Evolutionary conservation across 1,284 basidiomycete genomes (phyloP).

Genomic region (Cutaneotrichosporon spelunceum): DNA sequence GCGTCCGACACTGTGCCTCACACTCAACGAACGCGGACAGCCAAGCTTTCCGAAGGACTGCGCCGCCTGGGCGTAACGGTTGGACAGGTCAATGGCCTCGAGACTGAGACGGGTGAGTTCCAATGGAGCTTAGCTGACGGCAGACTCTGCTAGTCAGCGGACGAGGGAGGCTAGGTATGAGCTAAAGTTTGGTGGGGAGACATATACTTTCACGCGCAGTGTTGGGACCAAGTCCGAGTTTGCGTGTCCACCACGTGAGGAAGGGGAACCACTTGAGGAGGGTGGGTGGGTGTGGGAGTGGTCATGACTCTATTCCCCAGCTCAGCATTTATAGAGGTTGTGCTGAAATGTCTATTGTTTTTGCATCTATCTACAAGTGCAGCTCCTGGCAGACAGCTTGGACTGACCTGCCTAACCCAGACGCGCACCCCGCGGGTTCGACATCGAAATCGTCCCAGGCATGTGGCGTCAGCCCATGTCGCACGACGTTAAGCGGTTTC

Average conservation of each 20-base stretch:
- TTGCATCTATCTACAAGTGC: neutral
- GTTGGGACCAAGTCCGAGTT: slow-evolving; percentile 10
- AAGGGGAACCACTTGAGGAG: neutral
- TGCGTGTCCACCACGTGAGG: slow-evolving; percentile 3
- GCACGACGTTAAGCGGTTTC: too few species aligned
- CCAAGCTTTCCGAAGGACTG: slow-evolving; percentile 30
- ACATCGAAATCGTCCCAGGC: neutral
- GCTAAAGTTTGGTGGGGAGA: neutral
- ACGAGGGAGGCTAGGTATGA: neutral
- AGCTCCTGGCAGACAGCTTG: too few species aligned
- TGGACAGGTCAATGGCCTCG: neutral
- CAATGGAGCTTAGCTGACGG: neutral
- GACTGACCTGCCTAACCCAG: too few species aligned
- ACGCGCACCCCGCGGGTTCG: neutral
- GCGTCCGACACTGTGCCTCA: slow-evolving; percentile 19
- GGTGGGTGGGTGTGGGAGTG: slow-evolving; percentile 15
- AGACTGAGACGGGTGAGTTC: neutral
- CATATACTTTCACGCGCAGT: slow-evolving; percentile 6
- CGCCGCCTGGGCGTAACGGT: slow-evolving; percentile 27
- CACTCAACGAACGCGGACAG: slow-evolving; percentile 26
- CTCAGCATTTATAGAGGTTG: neutral
- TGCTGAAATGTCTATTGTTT: slow-evolving; percentile 6
- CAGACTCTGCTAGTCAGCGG: neutral
- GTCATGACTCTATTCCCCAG: too few species aligned
- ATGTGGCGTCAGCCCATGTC: too few species aligned